These are phyloP conservation scores for Calocybe gangraenosa DNA, from an alignment of 768 basidiomycete genomes.

Conservation along the genomic window DNA sequence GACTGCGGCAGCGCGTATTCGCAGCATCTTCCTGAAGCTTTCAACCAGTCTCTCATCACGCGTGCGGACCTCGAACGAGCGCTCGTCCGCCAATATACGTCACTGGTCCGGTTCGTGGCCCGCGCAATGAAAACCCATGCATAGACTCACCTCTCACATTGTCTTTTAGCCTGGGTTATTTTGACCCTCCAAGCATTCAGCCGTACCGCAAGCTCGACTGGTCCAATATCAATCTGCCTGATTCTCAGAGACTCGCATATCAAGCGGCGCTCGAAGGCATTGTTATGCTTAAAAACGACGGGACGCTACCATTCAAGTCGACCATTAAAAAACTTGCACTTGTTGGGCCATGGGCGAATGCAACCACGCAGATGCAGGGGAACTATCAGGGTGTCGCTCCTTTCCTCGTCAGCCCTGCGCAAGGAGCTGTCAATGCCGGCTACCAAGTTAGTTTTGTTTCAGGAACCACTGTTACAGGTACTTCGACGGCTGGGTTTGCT, in stretches of 20 bases:
- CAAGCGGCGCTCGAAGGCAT: conserved; percentile 50
- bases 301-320: conserved; percentile 46
- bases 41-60: conserved; percentile 43
- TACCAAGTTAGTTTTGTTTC: conserved; percentile 38
- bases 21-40: conserved; percentile 39
- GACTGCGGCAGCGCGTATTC: conserved; percentile 52
- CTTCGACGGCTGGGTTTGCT: conserved; percentile 41
- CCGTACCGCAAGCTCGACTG: conserved; percentile 48
- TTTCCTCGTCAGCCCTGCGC: conserved; percentile 50
- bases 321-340: conserved; percentile 48
- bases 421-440: conserved; percentile 43
- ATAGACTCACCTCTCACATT: conserved; percentile 3
- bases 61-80: conserved; percentile 39
- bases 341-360: conserved; percentile 57
- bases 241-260: conserved; percentile 44
- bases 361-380: conserved; percentile 53
- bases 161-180: conserved; percentile 46
- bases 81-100: conserved; percentile 44
- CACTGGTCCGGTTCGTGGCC: conserved; percentile 45
- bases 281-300: conserved; percentile 62
- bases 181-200: conserved; percentile 46
- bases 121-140: not conserved
- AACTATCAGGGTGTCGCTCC: conserved; percentile 54
- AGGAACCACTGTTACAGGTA: conserved; percentile 39
- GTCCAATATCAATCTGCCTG: conserved; percentile 43